Conservation (phyloP, 352 stramenopile species). For the Globisporangium viniferum region DNA sequence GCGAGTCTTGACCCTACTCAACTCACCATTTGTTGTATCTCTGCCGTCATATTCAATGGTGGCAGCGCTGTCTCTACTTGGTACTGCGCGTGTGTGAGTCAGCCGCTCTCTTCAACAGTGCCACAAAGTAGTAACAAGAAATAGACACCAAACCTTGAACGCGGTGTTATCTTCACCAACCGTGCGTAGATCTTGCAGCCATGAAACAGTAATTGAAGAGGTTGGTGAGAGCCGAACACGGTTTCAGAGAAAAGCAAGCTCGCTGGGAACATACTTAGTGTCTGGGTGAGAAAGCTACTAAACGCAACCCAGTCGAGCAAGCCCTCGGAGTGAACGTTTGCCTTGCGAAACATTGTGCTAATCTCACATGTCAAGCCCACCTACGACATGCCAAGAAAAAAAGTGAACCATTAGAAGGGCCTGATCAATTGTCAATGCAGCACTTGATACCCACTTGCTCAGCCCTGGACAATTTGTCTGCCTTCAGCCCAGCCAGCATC, state of each 20-base stretch:
- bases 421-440: background rate
- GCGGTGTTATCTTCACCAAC: conserved; percentile 10
- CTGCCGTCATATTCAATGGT: conserved; percentile 34
- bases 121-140: background rate
- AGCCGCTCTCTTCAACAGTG: background rate
- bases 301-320: conserved; percentile 46
- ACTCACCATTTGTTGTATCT: conserved; percentile 45
- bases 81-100: conserved; percentile 22
- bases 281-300: conserved; percentile 38
- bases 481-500: conserved; percentile 30
- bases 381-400: conserved; percentile 16
- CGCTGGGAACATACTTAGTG: conserved; percentile 23
- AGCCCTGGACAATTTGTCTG: conserved; percentile 14
- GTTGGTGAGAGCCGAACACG: background rate
- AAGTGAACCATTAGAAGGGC: background rate
- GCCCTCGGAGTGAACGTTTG: conserved; percentile 31
- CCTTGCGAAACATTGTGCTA: conserved; percentile 34
- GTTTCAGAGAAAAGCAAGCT: background rate
- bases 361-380: conserved; percentile 31
- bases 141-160: background rate
- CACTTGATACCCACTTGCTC: conserved; percentile 23
- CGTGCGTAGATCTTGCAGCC: background rate
- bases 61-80: conserved; percentile 22
- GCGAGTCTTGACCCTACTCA: background rate
- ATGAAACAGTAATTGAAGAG: background rate